Evolutionary conservation across 345 rosid genomes (phyloP).

Genomic region (Citrus trifoliata): DNA sequence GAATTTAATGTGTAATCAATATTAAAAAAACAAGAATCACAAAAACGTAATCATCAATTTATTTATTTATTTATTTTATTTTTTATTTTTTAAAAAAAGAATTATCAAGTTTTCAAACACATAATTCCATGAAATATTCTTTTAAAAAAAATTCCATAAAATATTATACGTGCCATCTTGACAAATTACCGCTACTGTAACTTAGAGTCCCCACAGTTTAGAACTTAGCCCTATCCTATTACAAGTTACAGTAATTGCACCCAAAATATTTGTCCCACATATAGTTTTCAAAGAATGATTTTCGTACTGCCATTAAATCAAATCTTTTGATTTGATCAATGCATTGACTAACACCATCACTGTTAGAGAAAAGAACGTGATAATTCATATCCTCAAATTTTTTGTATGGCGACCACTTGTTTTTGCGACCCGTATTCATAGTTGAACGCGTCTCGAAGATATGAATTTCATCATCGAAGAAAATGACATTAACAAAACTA

Average conservation of each 20-base stretch:
- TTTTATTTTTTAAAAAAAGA: no score
- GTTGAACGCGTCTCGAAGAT: neutral
- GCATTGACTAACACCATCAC: neutral
- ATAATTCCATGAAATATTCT: neutral
- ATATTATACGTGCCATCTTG: no score
- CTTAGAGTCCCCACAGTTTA: no score
- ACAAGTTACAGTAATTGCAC: no score
- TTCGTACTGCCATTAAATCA: neutral
- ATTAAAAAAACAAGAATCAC: no score
- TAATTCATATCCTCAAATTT: no score
- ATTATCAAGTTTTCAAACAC: neutral
- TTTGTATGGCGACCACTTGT: no score
- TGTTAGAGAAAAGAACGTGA: no score
- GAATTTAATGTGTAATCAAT: rapidly evolving
- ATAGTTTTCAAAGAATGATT: neutral
- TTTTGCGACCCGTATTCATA: neutral
- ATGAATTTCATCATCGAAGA: neutral
- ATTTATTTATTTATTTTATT: neutral
- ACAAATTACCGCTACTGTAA: no score
- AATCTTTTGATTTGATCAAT: neutral
- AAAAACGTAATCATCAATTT: neutral
- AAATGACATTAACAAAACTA: neutral
- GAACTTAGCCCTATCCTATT: no score
- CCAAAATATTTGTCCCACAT: no score
- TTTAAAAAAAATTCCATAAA: no score